These are phyloP conservation scores for Paramicrosporidium saccamoebae DNA, from an alignment of 371 early-diverging fungal species.

Conservation along the genomic window DNA sequence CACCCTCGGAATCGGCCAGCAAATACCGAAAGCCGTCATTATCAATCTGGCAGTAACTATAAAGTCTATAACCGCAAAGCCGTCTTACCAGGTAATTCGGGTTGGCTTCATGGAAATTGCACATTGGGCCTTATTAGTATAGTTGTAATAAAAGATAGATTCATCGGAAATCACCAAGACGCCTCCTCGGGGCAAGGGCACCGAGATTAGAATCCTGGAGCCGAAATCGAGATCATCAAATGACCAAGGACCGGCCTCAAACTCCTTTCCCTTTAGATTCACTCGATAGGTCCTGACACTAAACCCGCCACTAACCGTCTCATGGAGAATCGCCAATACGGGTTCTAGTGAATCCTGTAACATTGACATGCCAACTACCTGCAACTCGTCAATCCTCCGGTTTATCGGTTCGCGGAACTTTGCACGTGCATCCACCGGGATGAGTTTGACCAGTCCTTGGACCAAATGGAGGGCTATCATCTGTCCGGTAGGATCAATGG, in stretches of 20 bases:
- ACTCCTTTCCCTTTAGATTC: constrained; percentile 10
- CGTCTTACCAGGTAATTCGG: constrained; percentile 4
- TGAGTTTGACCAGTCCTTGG: too few species aligned
- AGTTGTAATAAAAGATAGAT: constrained; percentile 14
- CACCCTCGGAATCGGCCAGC: constrained; percentile 33
- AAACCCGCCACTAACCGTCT: constrained; percentile 21
- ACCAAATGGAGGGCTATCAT: too few species aligned
- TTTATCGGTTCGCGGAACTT: too few species aligned
- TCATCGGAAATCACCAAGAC: constrained; percentile 29
- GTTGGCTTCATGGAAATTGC: constrained; percentile 14
- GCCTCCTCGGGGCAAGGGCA: constrained; percentile 16
- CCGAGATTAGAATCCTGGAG: constrained; percentile 16
- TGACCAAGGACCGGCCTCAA: constrained; percentile 10
- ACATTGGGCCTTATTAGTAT: constrained; percentile 6
- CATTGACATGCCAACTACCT: constrained; percentile 24
- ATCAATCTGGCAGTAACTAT: constrained; percentile 11
- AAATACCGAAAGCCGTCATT: constrained; percentile 15
- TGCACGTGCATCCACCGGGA: too few species aligned
- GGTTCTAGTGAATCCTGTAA: constrained; percentile 13
- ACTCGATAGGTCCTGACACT: constrained; percentile 24
- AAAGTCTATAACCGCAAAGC: neutral
- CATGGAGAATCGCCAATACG: constrained; percentile 27
- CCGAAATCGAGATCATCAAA: constrained; percentile 11
- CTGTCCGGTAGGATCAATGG: too few species aligned
- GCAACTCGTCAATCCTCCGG: constrained; percentile 32